Base-by-base conservation (phyloP, 306 rosid genomes). In the Glycine soja region DNA sequence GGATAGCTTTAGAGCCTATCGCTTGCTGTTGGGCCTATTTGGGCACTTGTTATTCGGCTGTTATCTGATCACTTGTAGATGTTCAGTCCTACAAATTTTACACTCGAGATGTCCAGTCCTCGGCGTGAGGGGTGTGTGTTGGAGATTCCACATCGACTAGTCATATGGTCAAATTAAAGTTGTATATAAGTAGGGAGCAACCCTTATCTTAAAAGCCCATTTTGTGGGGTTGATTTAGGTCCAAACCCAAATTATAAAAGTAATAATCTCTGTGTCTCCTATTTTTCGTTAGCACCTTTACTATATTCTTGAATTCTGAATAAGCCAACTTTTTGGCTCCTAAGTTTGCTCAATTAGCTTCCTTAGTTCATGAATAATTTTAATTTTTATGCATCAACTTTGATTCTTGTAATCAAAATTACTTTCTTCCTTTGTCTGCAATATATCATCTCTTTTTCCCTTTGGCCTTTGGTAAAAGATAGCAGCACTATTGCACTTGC, bases 261-360 rank as follows among this genome's bases (percentile, higher is more conserved):
- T 3, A 19, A 72, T 70, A 16, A 48, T 75, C 59, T 24, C 30
- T 14, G 38, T 1, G 3, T 56, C 38, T 78, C 53, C 78, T 32
- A 53, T 43, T 52, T 51, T 50, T 45, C 36, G 42, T 36, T 53
- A 5, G 40, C 53, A 30, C 10, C 74, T 58, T 81, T 58, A 15
- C 34, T 76, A 30, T 15, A 47, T 65, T 48, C 13, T 45, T 83
- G 73, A 58, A 32, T 64, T 79, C 73, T 66, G 24, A 58, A 57
- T 65, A 34, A 54, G 76, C 62, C 11, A 14, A 14, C 3, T 6
- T 46, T 47, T 73, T 24, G 14, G 62, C 67, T 18, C 51, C 51
- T 48, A 79, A 48, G 11, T 74, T 70, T 51, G 32, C 48, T 43
- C 47, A 9, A 34, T 10, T 40, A 8, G 7, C 46, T 30, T 2